Percentiles rank a stretch among this genome's conserved stretches.
These are phyloP conservation scores for Tricholoma saponaceum DNA, from an alignment of 768 basidiomycete species.

Conservation along the genomic window DNA sequence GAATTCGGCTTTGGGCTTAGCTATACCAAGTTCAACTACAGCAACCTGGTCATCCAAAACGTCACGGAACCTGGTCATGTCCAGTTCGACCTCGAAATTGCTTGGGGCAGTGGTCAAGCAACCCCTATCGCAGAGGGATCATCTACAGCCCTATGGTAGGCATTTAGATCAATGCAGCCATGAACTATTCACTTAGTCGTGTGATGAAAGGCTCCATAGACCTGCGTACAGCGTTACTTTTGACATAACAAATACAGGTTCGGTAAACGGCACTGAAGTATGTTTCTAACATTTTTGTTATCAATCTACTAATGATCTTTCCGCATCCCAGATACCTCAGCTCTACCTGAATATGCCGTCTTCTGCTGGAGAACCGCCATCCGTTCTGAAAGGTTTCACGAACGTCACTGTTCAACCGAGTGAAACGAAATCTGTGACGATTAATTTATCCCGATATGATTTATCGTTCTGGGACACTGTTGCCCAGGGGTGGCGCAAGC, in stretches of 20 bases:
- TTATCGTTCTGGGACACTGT: constrained; percentile 74
- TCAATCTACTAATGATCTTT: constrained; percentile 1
- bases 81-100: constrained; percentile 31
- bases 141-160: constrained; percentile 58
- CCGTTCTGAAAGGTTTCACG: constrained; percentile 67
- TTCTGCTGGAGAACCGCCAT: constrained; percentile 66
- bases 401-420: constrained; percentile 49
- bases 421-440: constrained; percentile 39
- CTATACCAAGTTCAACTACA: constrained; percentile 80
- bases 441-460: constrained; percentile 66
- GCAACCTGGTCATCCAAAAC: constrained; percentile 44
- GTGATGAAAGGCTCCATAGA: constrained; percentile 52
- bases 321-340: constrained; percentile 63
- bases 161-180: background rate
- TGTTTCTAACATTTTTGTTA: constrained; percentile 8
- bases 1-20: constrained; percentile 90
- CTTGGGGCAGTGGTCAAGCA: constrained; percentile 59
- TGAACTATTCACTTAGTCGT: background rate
- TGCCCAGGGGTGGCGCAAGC: constrained; percentile 72
- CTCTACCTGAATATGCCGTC: constrained; percentile 68
- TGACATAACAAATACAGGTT: constrained; percentile 61
- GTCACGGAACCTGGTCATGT: constrained; percentile 34
- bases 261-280: constrained; percentile 61
- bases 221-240: constrained; percentile 64
- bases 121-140: constrained; percentile 54